phyloP scores from a whole-genome alignment of 1,284 basidiomycete genomes.

The Cerioporus squamosus region DNA sequence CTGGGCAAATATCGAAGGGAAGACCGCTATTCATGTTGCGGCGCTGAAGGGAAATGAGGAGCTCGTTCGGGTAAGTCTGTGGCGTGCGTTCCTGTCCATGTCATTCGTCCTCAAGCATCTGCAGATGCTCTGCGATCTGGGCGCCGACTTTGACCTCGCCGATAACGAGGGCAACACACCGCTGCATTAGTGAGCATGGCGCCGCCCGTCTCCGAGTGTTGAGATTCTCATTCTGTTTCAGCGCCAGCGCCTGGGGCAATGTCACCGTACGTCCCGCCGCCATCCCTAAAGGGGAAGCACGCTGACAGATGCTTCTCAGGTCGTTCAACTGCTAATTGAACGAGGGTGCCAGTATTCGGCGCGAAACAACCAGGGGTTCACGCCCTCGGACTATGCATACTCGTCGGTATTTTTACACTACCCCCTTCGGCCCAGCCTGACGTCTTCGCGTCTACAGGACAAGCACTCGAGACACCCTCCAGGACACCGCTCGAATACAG shows the following conservation, averaged over 20 bases:
- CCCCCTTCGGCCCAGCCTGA: not conserved
- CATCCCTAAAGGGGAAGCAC: slow-evolving; percentile 4
- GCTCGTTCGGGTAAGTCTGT: slow-evolving; percentile 72
- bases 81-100: slow-evolving; percentile 26
- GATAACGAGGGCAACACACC: slow-evolving; percentile 93
- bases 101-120: slow-evolving; percentile 15
- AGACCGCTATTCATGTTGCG: slow-evolving; percentile 89
- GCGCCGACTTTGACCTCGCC: slow-evolving; percentile 85
- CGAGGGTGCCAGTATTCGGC: slow-evolving; percentile 82
- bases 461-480: slow-evolving; percentile 73
- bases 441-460: slow-evolving; percentile 52
- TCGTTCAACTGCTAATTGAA: slow-evolving; percentile 88
- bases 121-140: slow-evolving; percentile 87
- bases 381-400: slow-evolving; percentile 91
- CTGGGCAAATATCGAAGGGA: slow-evolving; percentile 88
- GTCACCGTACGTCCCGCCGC: slow-evolving; percentile 56
- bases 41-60: slow-evolving; percentile 89
- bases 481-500: slow-evolving; percentile 75
- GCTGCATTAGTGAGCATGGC: slow-evolving; percentile 80
- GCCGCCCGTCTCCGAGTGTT: slow-evolving; percentile 1
- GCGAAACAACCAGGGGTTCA: slow-evolving; percentile 90
- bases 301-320: slow-evolving; percentile 44
- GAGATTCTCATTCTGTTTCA: slow-evolving; percentile 36
- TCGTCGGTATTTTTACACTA: slow-evolving; percentile 57
- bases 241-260: slow-evolving; percentile 86